phyloP scores from a whole-genome alignment of 1,284 basidiomycete genomes.

The Pseudozyma hubeiensis region DNA sequence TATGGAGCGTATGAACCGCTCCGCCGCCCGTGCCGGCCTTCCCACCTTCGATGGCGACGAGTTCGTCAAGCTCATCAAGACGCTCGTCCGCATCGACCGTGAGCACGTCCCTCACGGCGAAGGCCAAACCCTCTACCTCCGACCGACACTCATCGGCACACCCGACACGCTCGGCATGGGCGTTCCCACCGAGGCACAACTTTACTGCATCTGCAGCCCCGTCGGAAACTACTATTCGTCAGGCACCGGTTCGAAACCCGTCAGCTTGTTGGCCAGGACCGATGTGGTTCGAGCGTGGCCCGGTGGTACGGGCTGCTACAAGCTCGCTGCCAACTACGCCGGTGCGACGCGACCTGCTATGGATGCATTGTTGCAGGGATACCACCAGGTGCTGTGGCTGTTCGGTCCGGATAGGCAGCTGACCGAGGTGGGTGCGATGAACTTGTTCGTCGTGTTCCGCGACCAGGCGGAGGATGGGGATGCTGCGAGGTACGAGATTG shows the following conservation, averaged over 20 bases:
- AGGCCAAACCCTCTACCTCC: constrained; percentile 52
- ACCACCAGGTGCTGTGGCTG: constrained; percentile 53
- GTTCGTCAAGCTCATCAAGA: constrained; percentile 55
- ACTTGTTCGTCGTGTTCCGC: constrained; percentile 55
- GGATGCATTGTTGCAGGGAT: constrained; percentile 46
- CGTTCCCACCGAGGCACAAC: constrained; percentile 47
- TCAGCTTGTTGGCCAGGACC: constrained; percentile 43
- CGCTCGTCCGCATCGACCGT: constrained; percentile 43
- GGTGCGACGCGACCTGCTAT: constrained; percentile 47
- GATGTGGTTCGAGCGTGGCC: constrained; percentile 78
- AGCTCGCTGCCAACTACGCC: constrained; percentile 81
- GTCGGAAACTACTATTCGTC: constrained; percentile 58
- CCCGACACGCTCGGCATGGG: constrained; percentile 53
- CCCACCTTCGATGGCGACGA: constrained; percentile 53
- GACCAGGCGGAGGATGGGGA: constrained; percentile 31
- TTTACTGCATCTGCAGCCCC: constrained; percentile 58
- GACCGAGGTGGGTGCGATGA: constrained; percentile 58
- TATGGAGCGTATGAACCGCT: constrained; percentile 57
- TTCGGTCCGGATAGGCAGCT: constrained; percentile 48
- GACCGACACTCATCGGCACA: constrained; percentile 55
- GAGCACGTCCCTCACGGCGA: constrained; percentile 45
- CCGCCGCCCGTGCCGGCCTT: constrained; percentile 48
- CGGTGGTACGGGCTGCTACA: constrained; percentile 92
- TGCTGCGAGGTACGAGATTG: constrained; percentile 31
- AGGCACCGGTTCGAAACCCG: constrained; percentile 50